Evolutionary conservation across 495 filamentous ascomycete species (phyloP), one percentile per base, ranked within the genome.

Genomic region (Hypoxylon fragiforme): DNA sequence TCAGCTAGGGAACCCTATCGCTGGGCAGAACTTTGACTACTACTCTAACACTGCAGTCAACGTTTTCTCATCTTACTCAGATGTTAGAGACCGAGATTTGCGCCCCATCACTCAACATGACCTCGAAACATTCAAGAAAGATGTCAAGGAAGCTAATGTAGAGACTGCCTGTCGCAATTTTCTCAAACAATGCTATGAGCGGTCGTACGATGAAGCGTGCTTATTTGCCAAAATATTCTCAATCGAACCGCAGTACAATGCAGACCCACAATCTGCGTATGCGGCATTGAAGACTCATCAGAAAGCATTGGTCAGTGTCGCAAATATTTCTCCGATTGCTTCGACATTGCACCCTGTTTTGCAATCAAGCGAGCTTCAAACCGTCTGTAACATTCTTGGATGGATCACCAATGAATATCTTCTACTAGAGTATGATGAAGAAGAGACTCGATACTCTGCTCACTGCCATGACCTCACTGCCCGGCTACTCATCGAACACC

Each of bases 341-440:
- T 70, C 70, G 4, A 70, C 73, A 15, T 56, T 81, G 4, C 70
- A 76, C 48, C 64, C 73, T 1, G 67, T 70, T 8, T 62, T 82
- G 11, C 69, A 74, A 22, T 47, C 59, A 20, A 66, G 63, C 32
- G 74, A 77, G 44, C 59, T 82, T 34, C 64, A 70, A 34, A 73
- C 73, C 2, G 64, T 92, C 3, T 95, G 90, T 70, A 87, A 90
- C 60, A 73, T 96, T 1, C 86, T 90, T 47, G 86, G 85, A 7
- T 78, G 92, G 66, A 73, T 96, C 8, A 90, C 92, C 57, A 89
- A 88, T n/a, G 84, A 87, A 34, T 95, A 95, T 56, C 59, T 79
- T 13, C 78, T 92, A 60, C 74, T 86, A 16, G 84, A 87, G 36
- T 87, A 88, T 35, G 91, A 95, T 38, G 81, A 88, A 37, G 75